Evolutionary conservation across 148 eudicot species (phyloP), one percentile per base, ranked within the genome.

Genomic region (Heliosperma pusillum): DNA sequence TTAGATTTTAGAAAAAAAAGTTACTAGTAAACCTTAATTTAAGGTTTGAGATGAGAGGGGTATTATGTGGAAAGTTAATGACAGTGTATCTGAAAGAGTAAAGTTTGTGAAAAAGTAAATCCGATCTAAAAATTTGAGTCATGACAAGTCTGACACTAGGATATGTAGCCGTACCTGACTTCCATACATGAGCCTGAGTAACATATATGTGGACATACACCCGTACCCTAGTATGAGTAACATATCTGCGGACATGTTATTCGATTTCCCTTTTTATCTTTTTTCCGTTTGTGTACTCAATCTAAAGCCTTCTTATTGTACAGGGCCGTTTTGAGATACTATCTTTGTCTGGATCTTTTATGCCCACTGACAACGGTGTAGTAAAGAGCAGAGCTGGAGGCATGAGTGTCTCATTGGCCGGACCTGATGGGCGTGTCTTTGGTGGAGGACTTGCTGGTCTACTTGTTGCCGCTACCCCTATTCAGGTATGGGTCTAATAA

Each of bases 301-400:
- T 61, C 20, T 8, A 11, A n/a, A 13, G 57, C 21, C 40, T 78
- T 70, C 11, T 11, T 63, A 53, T 20, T 70, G 36, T 79, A 66
- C 89, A 94, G 98, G 98, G 98, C 20, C 90, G 89, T 71, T 94
- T 94, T 79, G 97, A 94, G 82, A 91, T 94, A 70, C 90, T 94
- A 52, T 94, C 98, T n/a, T 77, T 94, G 79, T 81, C 90, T 1
- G 98, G 98, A 50, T 90, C 97, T 30, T 91, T 90, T 76, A 90
- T 88, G 88, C 91, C 90, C 10, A 90, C 79, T 73, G 90, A 91
- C 62, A 84, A 80, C 71, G 97, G 98, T 12, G 84, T 89, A 60
- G 78, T 93, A 74, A 90, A 86, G 80, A 90, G 92, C 81, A 87
- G 96, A 83, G 78, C 97, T 29, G 98, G 98, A 47, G 98, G 98